Percentiles rank a stretch among this genome's conserved stretches.
Evolutionary conservation across 1,284 basidiomycete species (phyloP).

Genomic region (Malassezia sp.): DNA sequence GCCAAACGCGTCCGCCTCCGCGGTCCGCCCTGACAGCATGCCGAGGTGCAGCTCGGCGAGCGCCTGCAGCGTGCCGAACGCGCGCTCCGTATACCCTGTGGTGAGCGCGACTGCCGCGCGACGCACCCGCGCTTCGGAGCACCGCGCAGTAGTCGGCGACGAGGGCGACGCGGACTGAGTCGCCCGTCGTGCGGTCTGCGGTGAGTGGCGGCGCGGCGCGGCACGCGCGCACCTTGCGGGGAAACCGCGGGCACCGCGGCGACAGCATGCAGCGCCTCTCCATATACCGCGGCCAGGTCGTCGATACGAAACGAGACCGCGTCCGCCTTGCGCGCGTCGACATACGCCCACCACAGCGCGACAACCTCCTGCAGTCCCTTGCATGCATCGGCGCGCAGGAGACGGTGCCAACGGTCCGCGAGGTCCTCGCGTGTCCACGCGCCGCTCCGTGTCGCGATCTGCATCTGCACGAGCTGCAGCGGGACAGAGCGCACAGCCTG

Average conservation of each 20-base stretch:
- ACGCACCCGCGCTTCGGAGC: slow-evolving; percentile 3
- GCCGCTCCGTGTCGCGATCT: not conserved
- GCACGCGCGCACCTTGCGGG: no score
- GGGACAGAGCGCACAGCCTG: not conserved
- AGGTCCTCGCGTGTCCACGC: slow-evolving; percentile 1
- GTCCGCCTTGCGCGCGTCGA: not conserved
- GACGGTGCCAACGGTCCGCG: not conserved
- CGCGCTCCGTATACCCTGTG: slow-evolving; percentile 10
- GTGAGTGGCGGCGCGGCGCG: no score
- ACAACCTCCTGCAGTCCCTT: not conserved
- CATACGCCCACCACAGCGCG: slow-evolving; percentile 3
- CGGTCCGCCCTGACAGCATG: not conserved
- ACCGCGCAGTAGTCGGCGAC: not conserved
- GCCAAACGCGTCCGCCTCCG: not conserved
- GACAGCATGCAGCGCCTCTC: not conserved
- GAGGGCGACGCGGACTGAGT: not conserved
- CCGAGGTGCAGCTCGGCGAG: slow-evolving; percentile 5
- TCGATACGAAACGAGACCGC: slow-evolving; percentile 3
- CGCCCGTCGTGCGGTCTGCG: not conserved
- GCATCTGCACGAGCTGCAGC: not conserved
- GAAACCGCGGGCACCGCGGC: no score
- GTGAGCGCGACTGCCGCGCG: not conserved
- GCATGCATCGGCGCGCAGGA: not conserved
- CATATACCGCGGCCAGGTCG: not conserved
- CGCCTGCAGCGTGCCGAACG: slow-evolving; percentile 4